Conservation (phyloP, 176 grass and related monocot species). For the Melocanna baccifera region DNA sequence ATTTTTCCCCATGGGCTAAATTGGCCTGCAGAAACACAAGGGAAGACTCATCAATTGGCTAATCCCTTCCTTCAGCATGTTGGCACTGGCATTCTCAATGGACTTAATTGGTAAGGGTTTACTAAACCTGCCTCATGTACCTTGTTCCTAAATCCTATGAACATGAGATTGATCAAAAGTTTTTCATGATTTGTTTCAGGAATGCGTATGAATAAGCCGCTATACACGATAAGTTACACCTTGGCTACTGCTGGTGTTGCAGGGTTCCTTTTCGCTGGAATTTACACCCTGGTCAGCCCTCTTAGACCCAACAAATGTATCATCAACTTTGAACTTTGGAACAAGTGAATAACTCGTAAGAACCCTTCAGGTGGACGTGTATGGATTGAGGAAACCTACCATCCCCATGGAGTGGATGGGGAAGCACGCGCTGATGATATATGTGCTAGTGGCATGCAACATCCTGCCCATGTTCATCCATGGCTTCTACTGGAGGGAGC, state of each 20-base stretch:
- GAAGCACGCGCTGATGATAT: slow-evolving; percentile 68
- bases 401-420: slow-evolving; percentile 74
- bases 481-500: slow-evolving; percentile 82
- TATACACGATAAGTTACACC: slow-evolving; percentile 68
- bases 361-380: slow-evolving; percentile 69
- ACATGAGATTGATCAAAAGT: not conserved
- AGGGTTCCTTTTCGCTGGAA: slow-evolving; percentile 61
- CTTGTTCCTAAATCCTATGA: not conserved
- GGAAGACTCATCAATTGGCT: slow-evolving; percentile 57
- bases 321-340: not conserved
- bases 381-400: slow-evolving; percentile 40
- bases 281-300: slow-evolving; percentile 62
- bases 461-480: slow-evolving; percentile 72
- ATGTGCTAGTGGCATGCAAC: slow-evolving; percentile 75
- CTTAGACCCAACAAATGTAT: not conserved
- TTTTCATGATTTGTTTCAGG: slow-evolving; percentile 38
- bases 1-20: not conserved
- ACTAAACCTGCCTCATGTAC: not conserved
- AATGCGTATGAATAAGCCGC: slow-evolving; percentile 59
- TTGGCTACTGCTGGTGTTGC: slow-evolving; percentile 57
- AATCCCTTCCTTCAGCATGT: slow-evolving; percentile 45
- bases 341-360: not conserved
- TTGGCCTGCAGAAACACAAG: slow-evolving; percentile 52
- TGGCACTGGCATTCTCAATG: slow-evolving; percentile 58
- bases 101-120: slow-evolving; percentile 49